Evolutionary conservation across 1,284 basidiomycete genomes (phyloP).

Genomic region (Schizophyllum commune): DNA sequence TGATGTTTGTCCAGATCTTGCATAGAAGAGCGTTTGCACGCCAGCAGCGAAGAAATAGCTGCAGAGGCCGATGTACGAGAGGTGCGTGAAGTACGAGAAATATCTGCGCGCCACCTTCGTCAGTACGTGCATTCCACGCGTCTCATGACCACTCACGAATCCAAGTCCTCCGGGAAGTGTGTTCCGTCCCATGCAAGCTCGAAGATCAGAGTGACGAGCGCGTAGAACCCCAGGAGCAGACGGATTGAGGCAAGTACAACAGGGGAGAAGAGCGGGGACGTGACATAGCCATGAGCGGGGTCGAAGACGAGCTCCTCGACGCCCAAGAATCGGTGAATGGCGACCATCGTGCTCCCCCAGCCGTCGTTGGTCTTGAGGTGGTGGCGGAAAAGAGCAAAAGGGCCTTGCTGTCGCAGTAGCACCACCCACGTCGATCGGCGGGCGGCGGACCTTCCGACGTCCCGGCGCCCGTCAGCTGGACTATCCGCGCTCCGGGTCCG

Average conservation of each 20-base stretch:
- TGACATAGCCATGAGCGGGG: constrained; percentile 40
- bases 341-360: not conserved
- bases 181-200: constrained; percentile 22
- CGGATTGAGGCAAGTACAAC: constrained; percentile 38
- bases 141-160: not conserved
- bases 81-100: constrained; percentile 56
- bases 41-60: constrained; percentile 56
- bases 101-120: constrained; percentile 29
- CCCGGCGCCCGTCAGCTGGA: not conserved
- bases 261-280: constrained; percentile 49
- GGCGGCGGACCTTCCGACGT: not conserved
- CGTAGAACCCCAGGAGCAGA: constrained; percentile 44
- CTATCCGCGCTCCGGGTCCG: not conserved
- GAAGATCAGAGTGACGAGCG: constrained; percentile 35
- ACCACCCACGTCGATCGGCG: not conserved
- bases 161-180: not conserved
- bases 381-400: not conserved
- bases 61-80: constrained; percentile 54
- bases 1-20: constrained; percentile 15
- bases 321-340: constrained; percentile 8
- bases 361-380: constrained; percentile 33
- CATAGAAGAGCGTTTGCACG: constrained; percentile 45
- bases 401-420: not conserved
- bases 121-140: not conserved
- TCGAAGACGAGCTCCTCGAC: constrained; percentile 39